These are phyloP conservation scores for Bullera alba DNA, from an alignment of 768 basidiomycete species.

Conservation along the genomic window DNA sequence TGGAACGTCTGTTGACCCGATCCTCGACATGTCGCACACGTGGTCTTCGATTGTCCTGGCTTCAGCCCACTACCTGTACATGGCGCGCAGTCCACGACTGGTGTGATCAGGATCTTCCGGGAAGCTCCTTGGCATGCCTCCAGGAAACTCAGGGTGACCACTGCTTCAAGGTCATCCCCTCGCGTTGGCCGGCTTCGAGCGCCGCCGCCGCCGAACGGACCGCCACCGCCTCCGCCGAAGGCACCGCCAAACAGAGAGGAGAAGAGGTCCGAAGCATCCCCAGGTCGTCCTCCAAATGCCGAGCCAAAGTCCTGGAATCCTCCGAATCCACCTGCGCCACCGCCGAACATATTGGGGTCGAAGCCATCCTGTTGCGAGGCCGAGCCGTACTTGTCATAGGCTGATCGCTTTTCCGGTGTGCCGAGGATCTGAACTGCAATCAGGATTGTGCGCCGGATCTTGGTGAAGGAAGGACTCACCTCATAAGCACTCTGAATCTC, in stretches of 20 bases:
- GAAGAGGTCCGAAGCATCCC: conserved; percentile 62
- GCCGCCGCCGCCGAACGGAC: conserved; percentile 47
- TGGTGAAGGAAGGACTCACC: conserved; percentile 51
- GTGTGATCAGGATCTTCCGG: conserved; percentile 66
- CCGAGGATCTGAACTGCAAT: conserved; percentile 62
- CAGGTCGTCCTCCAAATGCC: conserved; percentile 44
- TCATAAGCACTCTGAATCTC: conserved; percentile 98
- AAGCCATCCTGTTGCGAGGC: conserved; percentile 91
- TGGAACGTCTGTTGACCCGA: conserved; percentile 82
- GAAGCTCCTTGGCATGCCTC: conserved; percentile 89
- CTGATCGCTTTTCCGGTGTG: conserved; percentile 84
- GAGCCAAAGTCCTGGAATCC: conserved; percentile 67
- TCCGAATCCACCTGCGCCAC: conserved; percentile 61
- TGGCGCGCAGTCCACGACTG: conserved; percentile 72
- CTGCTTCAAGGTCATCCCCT: conserved; percentile 77
- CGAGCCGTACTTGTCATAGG: conserved; percentile 85
- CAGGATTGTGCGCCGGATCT: background rate
- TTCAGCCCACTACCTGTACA: conserved; percentile 85
- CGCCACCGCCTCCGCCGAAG: conserved; percentile 51
- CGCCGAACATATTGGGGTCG: conserved; percentile 75
- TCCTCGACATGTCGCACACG: conserved; percentile 75
- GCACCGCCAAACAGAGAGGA: conserved; percentile 70
- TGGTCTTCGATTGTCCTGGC: conserved; percentile 69
- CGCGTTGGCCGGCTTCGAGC: conserved; percentile 48
- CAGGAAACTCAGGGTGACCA: conserved; percentile 71